Percentiles rank a stretch among this genome's conserved stretches.
Evolutionary conservation across 495 filamentous ascomycete genomes (phyloP).

Genomic region (Talaromyces proteolyticus): DNA sequence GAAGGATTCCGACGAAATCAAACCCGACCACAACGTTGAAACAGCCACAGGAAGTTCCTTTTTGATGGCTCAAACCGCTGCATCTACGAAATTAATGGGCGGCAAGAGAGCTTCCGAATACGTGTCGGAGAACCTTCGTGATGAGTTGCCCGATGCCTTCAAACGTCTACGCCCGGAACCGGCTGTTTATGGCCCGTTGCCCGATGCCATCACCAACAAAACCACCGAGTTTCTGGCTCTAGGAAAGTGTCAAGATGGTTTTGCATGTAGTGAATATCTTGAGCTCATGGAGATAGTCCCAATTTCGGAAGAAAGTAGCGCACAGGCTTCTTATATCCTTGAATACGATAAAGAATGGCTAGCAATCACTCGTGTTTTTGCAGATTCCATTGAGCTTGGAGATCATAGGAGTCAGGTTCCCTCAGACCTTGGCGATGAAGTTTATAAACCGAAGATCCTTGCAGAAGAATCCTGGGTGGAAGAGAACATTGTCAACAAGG

Average conservation of each 20-base stretch:
- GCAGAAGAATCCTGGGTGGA: constrained; percentile 69
- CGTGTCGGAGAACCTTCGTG: constrained; percentile 54
- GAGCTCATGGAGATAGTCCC: constrained; percentile 62
- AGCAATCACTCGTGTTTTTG: constrained; percentile 80
- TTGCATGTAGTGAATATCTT: constrained; percentile 72
- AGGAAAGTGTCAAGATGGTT: constrained; percentile 61
- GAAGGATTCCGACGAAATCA: neutral
- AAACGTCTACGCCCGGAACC: constrained; percentile 12
- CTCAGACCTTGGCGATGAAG: constrained; percentile 52
- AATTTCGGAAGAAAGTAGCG: constrained; percentile 17
- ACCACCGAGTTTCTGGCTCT: constrained; percentile 82
- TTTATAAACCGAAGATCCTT: constrained; percentile 58
- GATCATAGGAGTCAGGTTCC: constrained; percentile 41
- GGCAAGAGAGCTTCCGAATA: constrained; percentile 9
- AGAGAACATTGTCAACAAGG: constrained; percentile 55
- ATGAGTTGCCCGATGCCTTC: constrained; percentile 63
- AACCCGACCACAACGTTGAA: too few relatives aligned
- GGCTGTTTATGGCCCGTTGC: constrained; percentile 37
- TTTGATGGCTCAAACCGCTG: too few relatives aligned
- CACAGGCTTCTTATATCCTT: constrained; percentile 37
- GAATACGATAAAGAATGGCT: constrained; percentile 94
- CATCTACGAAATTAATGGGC: too few relatives aligned
- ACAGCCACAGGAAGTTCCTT: too few relatives aligned
- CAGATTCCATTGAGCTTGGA: constrained; percentile 52
- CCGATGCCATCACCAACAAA: constrained; percentile 58